These are phyloP conservation scores for Russula sp. DNA, from an alignment of 768 basidiomycete genomes.

Conservation along the genomic window DNA sequence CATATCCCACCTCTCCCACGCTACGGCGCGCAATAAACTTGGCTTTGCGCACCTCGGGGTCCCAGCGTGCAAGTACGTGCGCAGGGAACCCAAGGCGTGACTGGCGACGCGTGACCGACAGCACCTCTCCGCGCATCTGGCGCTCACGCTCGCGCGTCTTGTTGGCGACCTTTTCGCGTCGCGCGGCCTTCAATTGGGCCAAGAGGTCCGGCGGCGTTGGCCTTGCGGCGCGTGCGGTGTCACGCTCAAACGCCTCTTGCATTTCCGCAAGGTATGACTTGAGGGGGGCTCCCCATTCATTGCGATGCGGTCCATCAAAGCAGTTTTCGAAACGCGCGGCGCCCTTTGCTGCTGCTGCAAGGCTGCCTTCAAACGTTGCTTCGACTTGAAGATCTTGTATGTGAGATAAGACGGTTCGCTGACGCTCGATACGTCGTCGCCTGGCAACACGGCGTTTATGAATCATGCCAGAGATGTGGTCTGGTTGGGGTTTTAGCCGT, in stretches of 20 bases:
- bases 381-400: slow-evolving; percentile 41
- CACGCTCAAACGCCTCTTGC: slow-evolving; percentile 39
- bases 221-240: slow-evolving; percentile 42
- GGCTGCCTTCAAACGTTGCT: slow-evolving; percentile 39
- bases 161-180: slow-evolving; percentile 58
- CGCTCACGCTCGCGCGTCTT: slow-evolving; percentile 60
- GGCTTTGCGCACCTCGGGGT: slow-evolving; percentile 43
- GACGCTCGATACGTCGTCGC: slow-evolving; percentile 45
- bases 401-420: slow-evolving; percentile 38
- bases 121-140: slow-evolving; percentile 62
- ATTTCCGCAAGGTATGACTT: slow-evolving; percentile 37
- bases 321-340: slow-evolving; percentile 23
- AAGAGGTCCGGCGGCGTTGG: slow-evolving; percentile 52
- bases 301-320: slow-evolving; percentile 30
- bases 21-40: slow-evolving; percentile 52
- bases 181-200: slow-evolving; percentile 51
- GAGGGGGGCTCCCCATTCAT: slow-evolving; percentile 41
- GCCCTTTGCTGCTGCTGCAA: slow-evolving; percentile 20
- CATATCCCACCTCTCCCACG: slow-evolving; percentile 67
- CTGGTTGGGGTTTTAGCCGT: slow-evolving; percentile 75
- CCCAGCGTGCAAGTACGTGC: slow-evolving; percentile 54
- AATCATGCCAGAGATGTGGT: slow-evolving; percentile 69
- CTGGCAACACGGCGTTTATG: slow-evolving; percentile 44
- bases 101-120: slow-evolving; percentile 46
- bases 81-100: slow-evolving; percentile 60